phyloP scores from a whole-genome alignment of 2,329 filamentous ascomycete genomes.

The Pseudogymnoascus sp. region DNA sequence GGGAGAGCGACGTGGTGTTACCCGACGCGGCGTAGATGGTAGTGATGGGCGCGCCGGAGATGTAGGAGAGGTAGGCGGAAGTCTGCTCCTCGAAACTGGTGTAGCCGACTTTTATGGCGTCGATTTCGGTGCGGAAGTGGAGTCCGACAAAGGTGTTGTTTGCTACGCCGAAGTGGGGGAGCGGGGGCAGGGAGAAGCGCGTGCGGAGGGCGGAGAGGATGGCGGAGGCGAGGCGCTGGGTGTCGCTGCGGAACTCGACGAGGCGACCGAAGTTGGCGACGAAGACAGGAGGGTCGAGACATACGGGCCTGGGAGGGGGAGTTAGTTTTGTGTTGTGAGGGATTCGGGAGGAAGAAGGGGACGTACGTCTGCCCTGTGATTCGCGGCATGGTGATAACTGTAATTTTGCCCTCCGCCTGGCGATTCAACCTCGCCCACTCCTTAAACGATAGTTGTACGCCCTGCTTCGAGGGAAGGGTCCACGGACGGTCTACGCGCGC shows the following conservation, averaged over 20 bases:
- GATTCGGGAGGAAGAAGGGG: background rate
- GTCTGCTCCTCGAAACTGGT: conserved; percentile 31
- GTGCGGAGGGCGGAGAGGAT: background rate
- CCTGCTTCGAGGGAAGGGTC: conserved; percentile 19
- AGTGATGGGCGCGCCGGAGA: conserved; percentile 23
- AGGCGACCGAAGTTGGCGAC: background rate
- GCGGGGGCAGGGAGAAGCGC: background rate
- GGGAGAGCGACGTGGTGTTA: conserved; percentile 30
- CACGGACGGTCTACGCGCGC: conserved; percentile 17
- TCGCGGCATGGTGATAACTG: background rate
- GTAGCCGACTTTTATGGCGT: conserved; percentile 23
- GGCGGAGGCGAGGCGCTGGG: background rate
- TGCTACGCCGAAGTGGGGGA: background rate
- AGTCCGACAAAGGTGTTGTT: background rate
- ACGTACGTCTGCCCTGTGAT: background rate
- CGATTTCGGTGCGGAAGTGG: background rate
- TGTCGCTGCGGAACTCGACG: background rate
- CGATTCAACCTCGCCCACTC: background rate
- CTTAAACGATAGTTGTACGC: conserved; percentile 1
- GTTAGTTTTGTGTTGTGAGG: background rate
- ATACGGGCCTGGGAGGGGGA: background rate
- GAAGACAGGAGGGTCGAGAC: background rate
- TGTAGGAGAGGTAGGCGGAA: conserved; percentile 31
- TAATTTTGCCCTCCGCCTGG: background rate
- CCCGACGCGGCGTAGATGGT: conserved; percentile 39